Evolutionary conservation across 1,139 yeast species (phyloP).

Genomic region (Taphrina communis): DNA sequence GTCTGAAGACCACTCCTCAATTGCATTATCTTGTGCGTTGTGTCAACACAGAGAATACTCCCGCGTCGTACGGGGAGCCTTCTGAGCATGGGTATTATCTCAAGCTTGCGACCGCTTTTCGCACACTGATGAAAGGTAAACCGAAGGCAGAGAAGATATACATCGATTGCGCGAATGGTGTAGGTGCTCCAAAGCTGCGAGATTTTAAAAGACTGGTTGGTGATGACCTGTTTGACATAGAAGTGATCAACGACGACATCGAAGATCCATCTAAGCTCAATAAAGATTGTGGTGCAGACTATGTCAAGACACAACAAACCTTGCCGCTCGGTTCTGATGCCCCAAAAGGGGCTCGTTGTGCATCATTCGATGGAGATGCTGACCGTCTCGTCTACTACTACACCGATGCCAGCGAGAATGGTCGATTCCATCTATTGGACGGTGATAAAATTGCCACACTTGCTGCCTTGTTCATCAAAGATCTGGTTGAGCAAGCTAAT

Average conservation of each 20-base stretch:
- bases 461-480: conserved; percentile 70
- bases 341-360: conserved; percentile 59
- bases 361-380: conserved; percentile 97
- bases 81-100: conserved; percentile 73
- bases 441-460: conserved; percentile 94
- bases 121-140: conserved; percentile 47
- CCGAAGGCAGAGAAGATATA: conserved; percentile 50
- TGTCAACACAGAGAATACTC: conserved; percentile 57
- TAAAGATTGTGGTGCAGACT: conserved; percentile 91
- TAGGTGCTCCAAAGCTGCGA: conserved; percentile 80
- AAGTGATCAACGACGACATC: conserved; percentile 67
- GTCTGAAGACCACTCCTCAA: conserved; percentile 89
- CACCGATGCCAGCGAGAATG: conserved; percentile 53
- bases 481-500: conserved; percentile 57
- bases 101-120: conserved; percentile 62
- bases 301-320: conserved; percentile 83
- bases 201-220: conserved; percentile 55
- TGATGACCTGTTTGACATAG: conserved; percentile 54
- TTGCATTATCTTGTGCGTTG: conserved; percentile 84
- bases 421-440: conserved; percentile 72
- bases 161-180: conserved; percentile 75
- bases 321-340: conserved; percentile 67
- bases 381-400: conserved; percentile 91
- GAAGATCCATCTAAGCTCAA: conserved; percentile 67
- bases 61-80: conserved; percentile 63